A percentile compares a stretch with the other conserved stretches of the same genome.
Evolutionary conservation across 1,284 basidiomycete species (phyloP).

Genomic region (Afroboletus lepidellus): DNA sequence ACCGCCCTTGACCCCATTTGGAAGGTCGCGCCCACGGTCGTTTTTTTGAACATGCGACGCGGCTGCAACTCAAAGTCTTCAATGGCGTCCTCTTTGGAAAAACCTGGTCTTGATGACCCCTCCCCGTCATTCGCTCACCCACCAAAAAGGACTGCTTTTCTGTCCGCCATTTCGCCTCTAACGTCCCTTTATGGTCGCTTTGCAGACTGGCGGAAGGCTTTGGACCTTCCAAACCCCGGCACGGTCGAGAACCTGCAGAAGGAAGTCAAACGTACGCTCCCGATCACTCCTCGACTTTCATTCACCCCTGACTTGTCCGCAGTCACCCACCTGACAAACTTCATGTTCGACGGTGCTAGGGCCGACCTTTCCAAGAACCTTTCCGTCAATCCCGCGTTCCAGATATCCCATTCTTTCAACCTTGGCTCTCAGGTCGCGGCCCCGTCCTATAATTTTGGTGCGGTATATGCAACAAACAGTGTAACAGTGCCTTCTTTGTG

Average conservation of each 20-base stretch:
- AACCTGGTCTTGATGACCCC: conserved; percentile 33
- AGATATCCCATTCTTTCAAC: conserved; percentile 95
- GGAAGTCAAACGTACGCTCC: conserved; percentile 77
- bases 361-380: conserved; percentile 96
- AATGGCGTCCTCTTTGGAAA: conserved; percentile 47
- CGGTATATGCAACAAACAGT: conserved; percentile 85
- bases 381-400: conserved; percentile 93
- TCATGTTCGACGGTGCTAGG: conserved; percentile 94
- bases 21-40: conserved; percentile 31
- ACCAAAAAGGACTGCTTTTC: conserved; percentile 22
- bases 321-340: conserved; percentile 93
- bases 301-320: conserved; percentile 10
- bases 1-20: conserved; percentile 14
- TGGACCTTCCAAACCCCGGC: conserved; percentile 86
- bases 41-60: conserved; percentile 34
- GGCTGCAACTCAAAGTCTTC: conserved; percentile 11
- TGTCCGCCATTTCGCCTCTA: conserved; percentile 51
- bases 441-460: conserved; percentile 92
- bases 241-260: conserved; percentile 88
- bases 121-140: conserved; percentile 31
- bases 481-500: conserved; percentile 35
- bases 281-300: conserved; percentile 7
- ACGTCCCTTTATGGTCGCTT: conserved; percentile 69
- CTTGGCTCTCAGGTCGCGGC: conserved; percentile 76
- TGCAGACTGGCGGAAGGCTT: conserved; percentile 74